phyloP scores from a whole-genome alignment of 2,329 filamentous ascomycete genomes.

The Botrytis paeoniae region DNA sequence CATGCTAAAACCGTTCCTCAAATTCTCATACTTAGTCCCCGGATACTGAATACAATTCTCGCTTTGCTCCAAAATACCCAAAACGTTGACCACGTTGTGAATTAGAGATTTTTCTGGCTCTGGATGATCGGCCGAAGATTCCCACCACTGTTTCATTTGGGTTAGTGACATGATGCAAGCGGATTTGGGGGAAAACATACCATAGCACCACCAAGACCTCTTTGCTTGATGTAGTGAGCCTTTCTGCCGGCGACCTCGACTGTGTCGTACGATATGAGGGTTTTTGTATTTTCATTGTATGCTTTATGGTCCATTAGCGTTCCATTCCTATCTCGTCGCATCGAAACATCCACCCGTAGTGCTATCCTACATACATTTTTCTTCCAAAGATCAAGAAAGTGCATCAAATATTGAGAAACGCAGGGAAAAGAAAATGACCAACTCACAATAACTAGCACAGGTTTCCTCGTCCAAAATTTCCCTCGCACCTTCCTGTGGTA shows the following conservation, averaged over 20 bases:
- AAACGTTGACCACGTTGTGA: conserved; percentile 54
- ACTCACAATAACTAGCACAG: conserved; percentile 66
- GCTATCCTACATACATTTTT: background rate
- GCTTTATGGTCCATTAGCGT: background rate
- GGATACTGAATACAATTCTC: conserved; percentile 64
- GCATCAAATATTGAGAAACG: background rate
- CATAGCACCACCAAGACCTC: conserved; percentile 82
- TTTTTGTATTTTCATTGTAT: conserved; percentile 60
- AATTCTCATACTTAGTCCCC: conserved; percentile 67
- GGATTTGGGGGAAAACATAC: background rate
- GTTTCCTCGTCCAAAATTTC: conserved; percentile 62
- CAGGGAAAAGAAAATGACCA: background rate
- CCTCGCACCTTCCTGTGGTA: conserved; percentile 65
- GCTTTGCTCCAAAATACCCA: conserved; percentile 54
- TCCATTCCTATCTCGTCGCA: background rate
- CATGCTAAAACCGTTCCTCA: conserved; percentile 55
- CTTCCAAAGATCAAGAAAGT: background rate
- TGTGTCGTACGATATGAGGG: conserved; percentile 79
- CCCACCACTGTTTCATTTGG: conserved; percentile 55
- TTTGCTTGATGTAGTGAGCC: conserved; percentile 64
- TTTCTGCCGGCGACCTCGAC: conserved; percentile 65
- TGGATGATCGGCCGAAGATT: conserved; percentile 73
- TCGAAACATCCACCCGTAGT: no score
- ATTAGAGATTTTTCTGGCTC: conserved; percentile 65
- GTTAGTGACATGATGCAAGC: background rate